phyloP scores from a whole-genome alignment of 2,329 filamentous ascomycete species.

The Diaporthe sp. region DNA sequence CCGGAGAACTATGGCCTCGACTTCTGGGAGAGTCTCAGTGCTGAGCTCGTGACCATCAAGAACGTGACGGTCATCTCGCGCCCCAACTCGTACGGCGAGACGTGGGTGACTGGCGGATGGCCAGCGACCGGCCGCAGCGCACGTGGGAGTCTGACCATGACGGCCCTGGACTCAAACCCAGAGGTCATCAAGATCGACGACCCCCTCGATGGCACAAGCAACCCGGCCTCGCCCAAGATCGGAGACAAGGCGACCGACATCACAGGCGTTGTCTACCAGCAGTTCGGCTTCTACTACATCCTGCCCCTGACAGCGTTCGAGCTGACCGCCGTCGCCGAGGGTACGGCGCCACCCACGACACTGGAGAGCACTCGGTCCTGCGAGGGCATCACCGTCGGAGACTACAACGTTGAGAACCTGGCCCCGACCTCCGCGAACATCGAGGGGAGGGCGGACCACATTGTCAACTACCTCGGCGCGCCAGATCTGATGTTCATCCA shows the following conservation, averaged over 20 bases:
- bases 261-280: conserved; percentile 75
- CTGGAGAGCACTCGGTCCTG: conserved; percentile 69
- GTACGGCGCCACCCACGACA: conserved; percentile 62
- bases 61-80: conserved; percentile 68
- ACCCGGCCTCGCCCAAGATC: conserved; percentile 70
- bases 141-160: conserved; percentile 75
- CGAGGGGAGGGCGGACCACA: conserved; percentile 71
- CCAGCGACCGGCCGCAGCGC: conserved; percentile 71
- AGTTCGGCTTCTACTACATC: conserved; percentile 78
- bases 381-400: conserved; percentile 71
- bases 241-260: conserved; percentile 75
- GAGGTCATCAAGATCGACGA: conserved; percentile 75
- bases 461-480: conserved; percentile 71
- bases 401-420: conserved; percentile 80
- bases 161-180: conserved; percentile 73
- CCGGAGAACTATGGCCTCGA: conserved; percentile 75
- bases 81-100: conserved; percentile 75
- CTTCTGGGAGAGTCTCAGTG: conserved; percentile 79
- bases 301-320: conserved; percentile 71
- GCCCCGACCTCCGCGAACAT: conserved; percentile 67
- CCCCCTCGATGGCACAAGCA: conserved; percentile 74
- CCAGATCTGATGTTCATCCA: conserved; percentile 78
- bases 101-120: conserved; percentile 78
- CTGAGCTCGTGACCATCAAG: conserved; percentile 75
- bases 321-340: conserved; percentile 59